phyloP scores from a whole-genome alignment of 2,329 filamentous ascomycete species.

The Westerdykella sp. region DNA sequence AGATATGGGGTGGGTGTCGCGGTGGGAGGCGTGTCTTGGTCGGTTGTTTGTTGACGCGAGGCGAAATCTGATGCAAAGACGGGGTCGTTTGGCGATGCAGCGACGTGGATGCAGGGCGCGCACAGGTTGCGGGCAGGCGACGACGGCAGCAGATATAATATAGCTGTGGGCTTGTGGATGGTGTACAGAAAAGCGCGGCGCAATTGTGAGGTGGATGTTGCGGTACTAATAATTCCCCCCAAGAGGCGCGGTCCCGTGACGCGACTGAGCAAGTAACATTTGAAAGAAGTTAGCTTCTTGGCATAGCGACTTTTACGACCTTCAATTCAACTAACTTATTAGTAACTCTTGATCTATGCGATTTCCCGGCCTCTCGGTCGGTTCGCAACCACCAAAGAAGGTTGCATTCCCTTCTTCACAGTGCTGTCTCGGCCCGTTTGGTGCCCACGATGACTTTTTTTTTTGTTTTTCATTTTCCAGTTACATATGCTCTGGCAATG shows the following conservation, averaged over 20 bases:
- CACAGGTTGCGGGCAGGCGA: neutral
- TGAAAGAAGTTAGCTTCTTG: neutral
- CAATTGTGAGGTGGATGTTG: neutral
- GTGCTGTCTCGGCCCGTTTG: too few relatives aligned
- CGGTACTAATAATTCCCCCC: neutral
- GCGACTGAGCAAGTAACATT: too few relatives aligned
- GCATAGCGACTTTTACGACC: too few relatives aligned
- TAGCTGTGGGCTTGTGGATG: neutral
- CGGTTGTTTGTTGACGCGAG: constrained; percentile 1
- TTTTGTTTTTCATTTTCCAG: too few relatives aligned
- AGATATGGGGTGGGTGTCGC: neutral
- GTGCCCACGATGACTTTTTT: too few relatives aligned
- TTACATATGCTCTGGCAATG: too few relatives aligned
- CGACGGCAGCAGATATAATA: neutral
- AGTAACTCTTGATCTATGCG: too few relatives aligned
- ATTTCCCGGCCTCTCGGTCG: too few relatives aligned
- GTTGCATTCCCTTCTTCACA: too few relatives aligned
- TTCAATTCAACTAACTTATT: too few relatives aligned
- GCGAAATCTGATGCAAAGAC: neutral
- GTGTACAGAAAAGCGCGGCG: neutral
- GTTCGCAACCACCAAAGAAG: too few relatives aligned
- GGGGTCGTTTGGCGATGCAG: neutral
- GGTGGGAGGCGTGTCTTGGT: neutral
- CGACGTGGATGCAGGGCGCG: neutral
- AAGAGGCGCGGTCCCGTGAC: neutral